Base-by-base conservation (phyloP, 164 flowering plant species). In the Macadamia integrifolia region DNA sequence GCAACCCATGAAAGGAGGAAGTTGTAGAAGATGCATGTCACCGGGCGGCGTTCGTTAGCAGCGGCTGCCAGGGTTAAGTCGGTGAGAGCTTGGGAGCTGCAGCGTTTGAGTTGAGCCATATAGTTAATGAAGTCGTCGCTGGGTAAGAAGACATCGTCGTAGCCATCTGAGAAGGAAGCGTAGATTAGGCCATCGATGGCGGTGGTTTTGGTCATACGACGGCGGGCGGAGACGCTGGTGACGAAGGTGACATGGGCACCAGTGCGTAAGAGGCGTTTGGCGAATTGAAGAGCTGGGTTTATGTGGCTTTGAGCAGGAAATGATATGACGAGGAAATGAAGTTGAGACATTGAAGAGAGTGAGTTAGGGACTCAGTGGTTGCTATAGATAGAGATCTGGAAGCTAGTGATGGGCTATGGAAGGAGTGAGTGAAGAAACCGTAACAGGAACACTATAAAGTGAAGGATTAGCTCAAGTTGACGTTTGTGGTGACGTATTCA, bases 211-310 rank as follows among this genome's bases (percentile, higher is more conserved):
- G 52, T 43, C 66, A 83, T 76, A 66, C 79, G 73, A 14, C 78
- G 78, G 57, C 6, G 65, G 32, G 79, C 81, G 48, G 7, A 53
- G 55, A 73, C 55, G 70, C 68, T 69, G 17, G 87, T 81, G 69
- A 71, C 59, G 69, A 80, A 78, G 42, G 92, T 83, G 72, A 86
- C 88, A 0, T 56, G 61, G 0, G 74, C 72, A 56, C 88, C 86
- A 30, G 61, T 11, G 50, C 62, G 58, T 18, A 68, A 15, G 31
- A 87, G 82, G 6, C 74, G 78, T 61, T 73, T 74, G 69, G 88
- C 83, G 66, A 87, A 68, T 23, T 79, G 85, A 31, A 87, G 87
- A 43, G 73, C 5, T 0, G 89, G 89, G 70, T 86, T 87, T 50
- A 84, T 68, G 69, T 79, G 83, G 68, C 88, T 85, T 61, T 82